Conservation (phyloP, 805 yeast genomes). For the Kluyveromyces siamensis region DNA sequence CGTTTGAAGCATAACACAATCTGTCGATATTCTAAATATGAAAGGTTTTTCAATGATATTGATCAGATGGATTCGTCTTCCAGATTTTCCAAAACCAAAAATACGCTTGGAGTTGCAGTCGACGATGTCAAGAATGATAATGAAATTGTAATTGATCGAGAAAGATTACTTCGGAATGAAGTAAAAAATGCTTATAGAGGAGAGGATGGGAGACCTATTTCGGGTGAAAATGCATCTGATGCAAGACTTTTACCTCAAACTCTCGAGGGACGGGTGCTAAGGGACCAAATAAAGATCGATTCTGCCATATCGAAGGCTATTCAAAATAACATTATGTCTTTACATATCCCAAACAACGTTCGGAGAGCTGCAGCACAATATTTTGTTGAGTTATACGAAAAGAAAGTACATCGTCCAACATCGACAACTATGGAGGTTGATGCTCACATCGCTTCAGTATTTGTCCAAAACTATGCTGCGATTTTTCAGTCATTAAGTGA, state of each 20-base stretch:
- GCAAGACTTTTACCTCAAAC: conserved; percentile 50
- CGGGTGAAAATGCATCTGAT: conserved; percentile 18
- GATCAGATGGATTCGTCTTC: conserved; percentile 3
- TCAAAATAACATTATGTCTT: conserved; percentile 50
- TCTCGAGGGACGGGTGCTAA: conserved; percentile 41
- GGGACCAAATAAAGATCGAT: conserved; percentile 48
- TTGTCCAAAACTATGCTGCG: conserved; percentile 74
- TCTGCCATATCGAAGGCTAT: conserved; percentile 46
- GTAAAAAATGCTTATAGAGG: conserved; percentile 25
- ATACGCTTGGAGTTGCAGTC: conserved; percentile 9
- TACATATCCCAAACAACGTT: conserved; percentile 54
- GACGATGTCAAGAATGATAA: conserved; percentile 2
- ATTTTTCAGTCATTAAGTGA: conserved; percentile 58
- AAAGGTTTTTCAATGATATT: not conserved
- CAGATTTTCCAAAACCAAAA: not conserved
- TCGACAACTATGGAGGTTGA: conserved; percentile 50
- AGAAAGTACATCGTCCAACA: conserved; percentile 45
- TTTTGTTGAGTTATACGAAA: conserved; percentile 42
- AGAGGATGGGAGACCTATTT: conserved; percentile 10
- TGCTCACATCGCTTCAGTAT: conserved; percentile 70
- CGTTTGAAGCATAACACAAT: not conserved
- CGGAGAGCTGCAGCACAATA: conserved; percentile 53
- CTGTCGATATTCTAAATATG: not conserved
- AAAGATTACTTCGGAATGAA: conserved; percentile 27
- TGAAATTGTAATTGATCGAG: conserved; percentile 28